Base-by-base conservation (phyloP, 106 monocot genomes). In the Narthecium ossifragum region DNA sequence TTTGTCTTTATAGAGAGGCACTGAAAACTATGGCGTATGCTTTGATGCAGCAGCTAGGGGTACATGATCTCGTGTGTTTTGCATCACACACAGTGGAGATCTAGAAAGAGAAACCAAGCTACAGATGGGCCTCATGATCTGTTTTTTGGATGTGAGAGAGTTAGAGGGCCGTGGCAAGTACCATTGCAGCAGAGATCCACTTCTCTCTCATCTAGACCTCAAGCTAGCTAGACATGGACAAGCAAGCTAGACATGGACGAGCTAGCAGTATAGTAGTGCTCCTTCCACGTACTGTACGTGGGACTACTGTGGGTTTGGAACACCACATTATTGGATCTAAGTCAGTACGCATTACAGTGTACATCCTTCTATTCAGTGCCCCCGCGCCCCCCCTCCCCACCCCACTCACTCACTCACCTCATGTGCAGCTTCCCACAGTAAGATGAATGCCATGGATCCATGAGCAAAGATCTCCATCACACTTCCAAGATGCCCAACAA, bases 11-110 rank as follows among this genome's bases (percentile, higher is more conserved):
- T 8, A 30, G 15, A 31, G 28, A 30, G 54, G 54, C 31, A 30
- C 31, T 54, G 54, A 31, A 30, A 31, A 30, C 54, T 15, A 31
- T 54, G 54, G 28, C 54, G 23, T n/a, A n/a, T n/a, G n/a, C n/a
- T 9, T 49, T 49, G 49, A 49, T 49, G 23, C 23, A 49, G 14
- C 43, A 43, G 18, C 18, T n/a, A n/a, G n/a, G n/a, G n/a, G 43
- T 43, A 43, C 43, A 43, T 41, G 41, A 43, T 13, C 6, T 7
- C 43, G 4, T 43, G 17, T 13, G 14, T 18, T 43, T 11, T 37
- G 7, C 11, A 5, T 37, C 36, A 6, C 36, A 6, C 36, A 43
- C 17, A 43, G 43, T 43, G 43, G 12, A 43, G 11, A 13, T 17
- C 14, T 43, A 18, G 12, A 39, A 39, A 39, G 15, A 11, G 15